Percentiles rank a stretch among this genome's conserved stretches.
Conservation (phyloP, 1,284 basidiomycete genomes). For the Ceratobasidium sp. region DNA sequence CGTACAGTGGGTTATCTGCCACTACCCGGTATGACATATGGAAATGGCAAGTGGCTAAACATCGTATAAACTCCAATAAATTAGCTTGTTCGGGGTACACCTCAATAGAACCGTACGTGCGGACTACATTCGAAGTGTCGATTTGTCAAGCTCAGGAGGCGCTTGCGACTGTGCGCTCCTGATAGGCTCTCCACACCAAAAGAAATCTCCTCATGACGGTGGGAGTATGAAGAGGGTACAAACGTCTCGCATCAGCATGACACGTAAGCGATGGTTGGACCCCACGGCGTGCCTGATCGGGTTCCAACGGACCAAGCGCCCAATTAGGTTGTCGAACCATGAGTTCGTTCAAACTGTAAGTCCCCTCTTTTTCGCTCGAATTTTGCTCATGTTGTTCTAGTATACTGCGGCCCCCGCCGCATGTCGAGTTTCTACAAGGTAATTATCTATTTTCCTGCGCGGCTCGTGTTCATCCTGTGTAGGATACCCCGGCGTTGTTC, state of each 20-base stretch:
- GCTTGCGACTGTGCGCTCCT: too few species aligned
- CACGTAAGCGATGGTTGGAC: slow-evolving; percentile 5
- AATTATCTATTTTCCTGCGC: slow-evolving; percentile 50
- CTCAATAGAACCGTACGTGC: too few species aligned
- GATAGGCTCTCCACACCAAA: too few species aligned
- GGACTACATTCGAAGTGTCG: too few species aligned
- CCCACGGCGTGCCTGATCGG: slow-evolving; percentile 17
- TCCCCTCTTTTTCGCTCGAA: neutral
- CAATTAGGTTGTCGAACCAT: slow-evolving; percentile 23
- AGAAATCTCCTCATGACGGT: slow-evolving; percentile 61
- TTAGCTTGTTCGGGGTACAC: too few species aligned
- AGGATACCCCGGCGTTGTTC: slow-evolving; percentile 87
- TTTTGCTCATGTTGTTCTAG: slow-evolving; percentile 57
- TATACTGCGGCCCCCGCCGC: slow-evolving; percentile 80
- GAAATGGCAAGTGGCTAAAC: too few species aligned
- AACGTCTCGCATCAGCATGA: neutral
- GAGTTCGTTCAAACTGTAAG: slow-evolving; percentile 45
- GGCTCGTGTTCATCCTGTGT: slow-evolving; percentile 45
- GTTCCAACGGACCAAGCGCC: slow-evolving; percentile 25
- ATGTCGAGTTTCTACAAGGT: slow-evolving; percentile 87
- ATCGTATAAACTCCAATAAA: too few species aligned
- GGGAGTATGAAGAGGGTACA: slow-evolving; percentile 7
- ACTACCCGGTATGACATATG: too few species aligned
- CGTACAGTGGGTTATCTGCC: too few species aligned
- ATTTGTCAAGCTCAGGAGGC: too few species aligned